Percentiles rank a stretch among this genome's conserved stretches.
Evolutionary conservation across 192 early-diverging fungal species (phyloP).

Genomic region (Backusella morwellensis): DNA sequence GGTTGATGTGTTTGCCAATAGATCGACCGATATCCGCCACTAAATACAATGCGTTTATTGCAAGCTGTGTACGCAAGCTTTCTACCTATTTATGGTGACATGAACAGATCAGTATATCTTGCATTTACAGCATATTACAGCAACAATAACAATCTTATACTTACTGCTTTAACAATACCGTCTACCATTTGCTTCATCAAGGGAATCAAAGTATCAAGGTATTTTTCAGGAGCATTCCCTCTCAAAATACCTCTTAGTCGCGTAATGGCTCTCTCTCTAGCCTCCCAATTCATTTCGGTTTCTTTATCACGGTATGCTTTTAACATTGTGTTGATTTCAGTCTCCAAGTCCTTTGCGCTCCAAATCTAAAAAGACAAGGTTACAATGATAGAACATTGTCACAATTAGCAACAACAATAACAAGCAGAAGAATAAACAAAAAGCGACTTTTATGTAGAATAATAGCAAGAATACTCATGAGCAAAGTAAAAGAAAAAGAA

Average conservation of each 20-base stretch:
- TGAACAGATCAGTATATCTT: background rate
- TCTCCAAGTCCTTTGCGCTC: conserved; percentile 28
- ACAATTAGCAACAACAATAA: background rate
- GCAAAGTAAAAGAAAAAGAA: background rate
- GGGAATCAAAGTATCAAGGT: conserved; percentile 14
- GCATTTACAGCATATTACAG: background rate
- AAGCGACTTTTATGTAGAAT: background rate
- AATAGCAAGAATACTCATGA: background rate
- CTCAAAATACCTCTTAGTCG: conserved; percentile 29
- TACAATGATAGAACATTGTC: background rate
- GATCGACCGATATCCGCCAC: conserved; percentile 34
- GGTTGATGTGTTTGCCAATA: conserved; percentile 23
- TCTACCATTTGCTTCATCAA: conserved; percentile 24
- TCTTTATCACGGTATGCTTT: conserved; percentile 31
- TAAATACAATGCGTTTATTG: conserved; percentile 28
- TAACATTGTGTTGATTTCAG: conserved; percentile 15
- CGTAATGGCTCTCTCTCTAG: conserved; percentile 26
- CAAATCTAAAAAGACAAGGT: conserved; percentile 10
- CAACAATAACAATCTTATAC: background rate
- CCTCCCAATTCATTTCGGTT: conserved; percentile 38
- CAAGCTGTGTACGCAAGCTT: conserved; percentile 33
- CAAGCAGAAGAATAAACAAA: background rate
- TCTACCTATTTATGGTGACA: background rate
- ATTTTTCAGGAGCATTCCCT: conserved; percentile 29
- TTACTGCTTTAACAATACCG: conserved; percentile 28